A percentile compares a stretch with the other conserved stretches of the same genome.
Evolutionary conservation across 495 filamentous ascomycete species (phyloP).

Genomic region (Penicillium pancosmium): DNA sequence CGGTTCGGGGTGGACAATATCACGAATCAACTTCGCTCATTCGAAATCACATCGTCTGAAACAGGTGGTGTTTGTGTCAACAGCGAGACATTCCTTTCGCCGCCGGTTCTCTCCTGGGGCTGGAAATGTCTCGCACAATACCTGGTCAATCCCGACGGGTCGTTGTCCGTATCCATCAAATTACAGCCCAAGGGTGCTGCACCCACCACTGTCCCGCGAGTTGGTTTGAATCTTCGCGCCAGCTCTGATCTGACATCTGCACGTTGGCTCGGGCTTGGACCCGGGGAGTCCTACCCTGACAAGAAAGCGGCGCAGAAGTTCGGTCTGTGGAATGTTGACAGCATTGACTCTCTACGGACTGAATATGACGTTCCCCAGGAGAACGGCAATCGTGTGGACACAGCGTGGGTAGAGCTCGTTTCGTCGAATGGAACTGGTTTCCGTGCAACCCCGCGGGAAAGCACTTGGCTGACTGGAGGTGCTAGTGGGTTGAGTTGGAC

Average conservation of each 20-base stretch:
- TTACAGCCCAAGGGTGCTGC: conserved; percentile 38
- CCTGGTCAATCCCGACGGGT: conserved; percentile 45
- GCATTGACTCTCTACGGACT: conserved; percentile 50
- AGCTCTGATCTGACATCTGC: conserved; percentile 38
- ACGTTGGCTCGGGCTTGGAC: conserved; percentile 63
- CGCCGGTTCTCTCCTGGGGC: conserved; percentile 60
- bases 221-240: conserved; percentile 56
- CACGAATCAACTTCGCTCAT: conserved; percentile 52
- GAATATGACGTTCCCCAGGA: conserved; percentile 68
- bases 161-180: conserved; percentile 23
- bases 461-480: conserved; percentile 1
- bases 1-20: conserved; percentile 23
- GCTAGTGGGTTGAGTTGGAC: conserved; percentile 47
- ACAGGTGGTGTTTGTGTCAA: conserved; percentile 10
- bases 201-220: conserved; percentile 47
- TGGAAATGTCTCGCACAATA: conserved; percentile 52
- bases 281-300: conserved; percentile 65
- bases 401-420: conserved; percentile 56
- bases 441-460: conserved; percentile 17
- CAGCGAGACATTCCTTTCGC: conserved; percentile 53
- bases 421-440: conserved; percentile 41
- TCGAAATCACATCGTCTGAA: conserved; percentile 28
- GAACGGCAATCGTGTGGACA: conserved; percentile 62
- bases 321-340: conserved; percentile 47
- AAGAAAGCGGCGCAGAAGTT: conserved; percentile 58